A percentile compares a stretch with the other conserved stretches of the same genome.
phyloP scores from a whole-genome alignment of 2,329 filamentous ascomycete species.

The Botrytis porri region DNA sequence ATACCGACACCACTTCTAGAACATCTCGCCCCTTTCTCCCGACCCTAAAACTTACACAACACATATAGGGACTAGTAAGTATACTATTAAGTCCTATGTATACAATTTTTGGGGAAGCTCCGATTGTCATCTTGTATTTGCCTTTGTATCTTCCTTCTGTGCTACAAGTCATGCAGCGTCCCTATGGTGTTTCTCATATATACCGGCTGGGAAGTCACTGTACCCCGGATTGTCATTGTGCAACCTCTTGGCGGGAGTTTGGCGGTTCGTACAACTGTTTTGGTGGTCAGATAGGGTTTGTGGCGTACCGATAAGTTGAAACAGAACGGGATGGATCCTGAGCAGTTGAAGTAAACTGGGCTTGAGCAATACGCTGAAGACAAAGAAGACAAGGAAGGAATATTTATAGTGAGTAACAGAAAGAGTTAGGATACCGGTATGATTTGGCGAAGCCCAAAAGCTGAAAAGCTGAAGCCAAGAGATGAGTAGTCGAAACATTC shows the following conservation, averaged over 20 bases:
- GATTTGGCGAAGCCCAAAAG: neutral
- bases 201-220: neutral
- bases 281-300: neutral
- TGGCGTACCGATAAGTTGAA: neutral
- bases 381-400: neutral
- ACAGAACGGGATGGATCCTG: neutral
- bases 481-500: neutral
- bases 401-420: neutral
- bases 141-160: neutral
- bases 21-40: neutral
- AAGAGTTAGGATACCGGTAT: neutral
- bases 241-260: neutral
- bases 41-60: neutral
- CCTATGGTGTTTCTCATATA: constrained; percentile 1
- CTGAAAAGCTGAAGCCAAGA: neutral
- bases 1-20: neutral
- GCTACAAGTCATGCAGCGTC: neutral
- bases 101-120: constrained; percentile 4
- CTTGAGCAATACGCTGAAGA: neutral
- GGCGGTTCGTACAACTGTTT: neutral
- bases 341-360: neutral
- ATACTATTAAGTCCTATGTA: neutral
- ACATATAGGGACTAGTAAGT: neutral
- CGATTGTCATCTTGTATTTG: neutral
- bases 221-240: constrained; percentile 1